Base-by-base conservation (phyloP, 306 rosid genomes). In the Astragalus membranaceus region DNA sequence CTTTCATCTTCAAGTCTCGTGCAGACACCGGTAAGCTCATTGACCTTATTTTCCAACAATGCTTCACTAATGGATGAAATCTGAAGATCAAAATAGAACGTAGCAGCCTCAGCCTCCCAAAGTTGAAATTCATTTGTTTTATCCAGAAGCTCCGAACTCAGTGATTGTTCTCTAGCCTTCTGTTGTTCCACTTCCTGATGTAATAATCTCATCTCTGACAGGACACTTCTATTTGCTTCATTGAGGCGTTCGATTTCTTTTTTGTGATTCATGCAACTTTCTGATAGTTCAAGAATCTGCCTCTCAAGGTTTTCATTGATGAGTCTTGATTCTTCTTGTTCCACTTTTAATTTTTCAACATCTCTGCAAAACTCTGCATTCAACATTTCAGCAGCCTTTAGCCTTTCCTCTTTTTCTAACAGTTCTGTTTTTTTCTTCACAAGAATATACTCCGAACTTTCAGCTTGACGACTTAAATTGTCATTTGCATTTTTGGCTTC, bases 21-120 rank as follows among this genome's bases (percentile, higher is more conserved):
- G 69, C 95, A 91, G 71, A 78, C 91, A 37, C 82, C 84, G 59
- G 87, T 47, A 72, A 95, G 96, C 73, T 95, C 99, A 33, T 82
- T 83, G 16, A 95, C 91, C 83, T 86, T 88, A 32, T 82, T 82
- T 86, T 95, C 97, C 72, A 89, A 88, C 67, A 95, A 84, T 5
- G 88, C 89, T 77, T 95, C 99, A 68, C 83, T 93, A 8, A 88
- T 78, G 39, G 95, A 82, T 4, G 99, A 91, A 46, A 79, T 81
- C 74, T 91, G 99, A 73, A 91, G 88, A 88, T 91, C 95, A 47
- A 91, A 95, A 72, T 87, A 95, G 80, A 95, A 91, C 6, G 97
- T 66, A 46, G 89, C 82, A 53, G 99, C 97, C 79, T 95, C 99
- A 20, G 90, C 89, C 66, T 95, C 99, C 97, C 96, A 95, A 55